Conservation (phyloP, 2,329 filamentous ascomycete species). For the Metarhizium guizhouense region DNA sequence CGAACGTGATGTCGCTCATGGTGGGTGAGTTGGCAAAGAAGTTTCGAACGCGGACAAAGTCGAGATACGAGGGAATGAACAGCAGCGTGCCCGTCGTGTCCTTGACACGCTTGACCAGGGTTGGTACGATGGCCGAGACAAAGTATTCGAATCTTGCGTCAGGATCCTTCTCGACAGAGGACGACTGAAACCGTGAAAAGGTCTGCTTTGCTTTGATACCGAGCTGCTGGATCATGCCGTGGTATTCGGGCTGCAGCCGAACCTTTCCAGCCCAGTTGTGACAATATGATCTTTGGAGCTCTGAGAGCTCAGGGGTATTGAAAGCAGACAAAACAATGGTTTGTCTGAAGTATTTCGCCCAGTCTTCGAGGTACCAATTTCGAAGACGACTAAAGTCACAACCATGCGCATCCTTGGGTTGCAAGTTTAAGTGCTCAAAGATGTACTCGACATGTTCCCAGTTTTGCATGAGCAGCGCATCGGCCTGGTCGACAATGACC, state of each 20-base stretch:
- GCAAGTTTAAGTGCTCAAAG: conserved; percentile 82
- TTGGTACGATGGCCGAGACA: conserved; percentile 68
- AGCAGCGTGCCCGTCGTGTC: conserved; percentile 64
- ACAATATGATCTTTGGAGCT: conserved; percentile 66
- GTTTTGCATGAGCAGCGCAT: conserved; percentile 94
- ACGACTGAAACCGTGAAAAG: conserved; percentile 75
- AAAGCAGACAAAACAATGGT: conserved; percentile 76
- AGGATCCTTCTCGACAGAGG: conserved; percentile 64
- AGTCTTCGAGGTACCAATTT: conserved; percentile 85
- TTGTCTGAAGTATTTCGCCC: conserved; percentile 73
- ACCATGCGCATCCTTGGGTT: conserved; percentile 81
- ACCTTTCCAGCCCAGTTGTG: conserved; percentile 73
- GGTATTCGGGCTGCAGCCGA: conserved; percentile 61
- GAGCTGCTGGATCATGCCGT: conserved; percentile 64
- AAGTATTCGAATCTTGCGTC: conserved; percentile 90
- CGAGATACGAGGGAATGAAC: conserved; percentile 88
- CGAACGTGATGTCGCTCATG: conserved; percentile 50
- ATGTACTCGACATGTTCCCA: conserved; percentile 95
- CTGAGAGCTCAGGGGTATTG: conserved; percentile 80
- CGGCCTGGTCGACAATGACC: conserved; percentile 81
- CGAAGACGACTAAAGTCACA: conserved; percentile 90
- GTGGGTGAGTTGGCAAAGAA: conserved; percentile 67
- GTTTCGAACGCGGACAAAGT: conserved; percentile 90
- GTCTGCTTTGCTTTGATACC: conserved; percentile 71
- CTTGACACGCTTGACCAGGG: conserved; percentile 58